Evolutionary conservation across 345 rosid species (phyloP).

Genomic region (Clarkia xantiana): DNA sequence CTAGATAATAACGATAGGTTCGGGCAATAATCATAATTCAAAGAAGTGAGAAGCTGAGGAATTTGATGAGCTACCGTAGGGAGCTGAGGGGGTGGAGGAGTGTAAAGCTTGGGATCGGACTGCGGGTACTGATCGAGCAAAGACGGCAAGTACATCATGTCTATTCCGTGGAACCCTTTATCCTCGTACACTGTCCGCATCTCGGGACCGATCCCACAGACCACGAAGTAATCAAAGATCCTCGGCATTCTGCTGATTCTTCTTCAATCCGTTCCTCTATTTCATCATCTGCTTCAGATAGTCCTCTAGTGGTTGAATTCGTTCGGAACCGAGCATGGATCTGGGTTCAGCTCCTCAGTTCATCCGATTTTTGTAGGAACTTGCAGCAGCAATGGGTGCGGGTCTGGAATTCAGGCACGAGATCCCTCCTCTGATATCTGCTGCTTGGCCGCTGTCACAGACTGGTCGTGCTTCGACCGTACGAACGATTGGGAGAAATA

Average conservation of each 20-base stretch:
- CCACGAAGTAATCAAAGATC: slow-evolving; percentile 90
- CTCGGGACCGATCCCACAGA: slow-evolving; percentile 90
- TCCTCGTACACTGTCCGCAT: slow-evolving; percentile 73
- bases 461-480: no score
- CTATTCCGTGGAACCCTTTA: slow-evolving; percentile 71
- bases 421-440: no score
- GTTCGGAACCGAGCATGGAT: no score
- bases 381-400: no score
- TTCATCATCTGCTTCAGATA: background rate
- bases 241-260: slow-evolving; percentile 18
- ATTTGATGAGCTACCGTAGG: slow-evolving; percentile 41
- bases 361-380: no score
- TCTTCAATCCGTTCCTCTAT: background rate
- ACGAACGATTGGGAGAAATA: no score
- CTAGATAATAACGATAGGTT: no score
- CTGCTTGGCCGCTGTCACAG: no score
- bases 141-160: slow-evolving; percentile 46
- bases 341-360: no score
- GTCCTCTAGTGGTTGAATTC: no score
- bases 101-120: slow-evolving; percentile 48
- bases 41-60: background rate
- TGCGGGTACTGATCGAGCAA: slow-evolving; percentile 82
- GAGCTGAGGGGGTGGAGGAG: slow-evolving; percentile 93
- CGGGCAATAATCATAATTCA: no score
- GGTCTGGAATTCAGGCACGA: no score